Evolutionary conservation across 805 yeast genomes (phyloP).

Genomic region (Nakazawaea holstii): DNA sequence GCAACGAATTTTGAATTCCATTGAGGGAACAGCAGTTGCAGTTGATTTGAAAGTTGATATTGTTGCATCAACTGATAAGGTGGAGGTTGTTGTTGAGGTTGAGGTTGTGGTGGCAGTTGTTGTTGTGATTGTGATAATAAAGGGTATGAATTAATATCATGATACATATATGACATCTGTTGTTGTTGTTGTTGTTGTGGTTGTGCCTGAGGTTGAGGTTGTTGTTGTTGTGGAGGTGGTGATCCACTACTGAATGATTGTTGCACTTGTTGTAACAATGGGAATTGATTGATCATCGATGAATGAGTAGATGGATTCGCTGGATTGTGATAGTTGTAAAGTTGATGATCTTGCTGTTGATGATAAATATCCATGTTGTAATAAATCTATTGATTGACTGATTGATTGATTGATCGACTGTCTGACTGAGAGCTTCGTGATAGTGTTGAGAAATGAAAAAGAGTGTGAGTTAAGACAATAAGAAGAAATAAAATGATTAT

Average conservation of each 20-base stretch:
- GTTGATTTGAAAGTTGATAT: constrained; percentile 2
- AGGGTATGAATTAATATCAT: constrained; percentile 8
- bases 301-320: background rate
- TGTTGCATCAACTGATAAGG: constrained; percentile 13
- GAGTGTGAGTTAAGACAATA: no score
- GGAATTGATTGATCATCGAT: background rate
- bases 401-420: background rate
- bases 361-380: constrained; percentile 9
- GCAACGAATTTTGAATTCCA: constrained; percentile 8
- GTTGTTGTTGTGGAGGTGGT: constrained; percentile 12
- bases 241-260: no score
- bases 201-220: constrained; percentile 19
- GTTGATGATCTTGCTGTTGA: constrained; percentile 7
- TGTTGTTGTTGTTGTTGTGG: constrained; percentile 22
- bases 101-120: constrained; percentile 32
- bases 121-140: constrained; percentile 25
- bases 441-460: no score
- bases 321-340: background rate
- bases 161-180: constrained; percentile 2
- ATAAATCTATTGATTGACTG: background rate
- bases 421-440: no score
- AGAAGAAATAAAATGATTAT: no score
- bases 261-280: constrained; percentile 10
- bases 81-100: constrained; percentile 25
- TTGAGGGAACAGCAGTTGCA: constrained; percentile 8